phyloP scores from a whole-genome alignment of 345 rosid genomes.

The Noccaea bulbosa region DNA sequence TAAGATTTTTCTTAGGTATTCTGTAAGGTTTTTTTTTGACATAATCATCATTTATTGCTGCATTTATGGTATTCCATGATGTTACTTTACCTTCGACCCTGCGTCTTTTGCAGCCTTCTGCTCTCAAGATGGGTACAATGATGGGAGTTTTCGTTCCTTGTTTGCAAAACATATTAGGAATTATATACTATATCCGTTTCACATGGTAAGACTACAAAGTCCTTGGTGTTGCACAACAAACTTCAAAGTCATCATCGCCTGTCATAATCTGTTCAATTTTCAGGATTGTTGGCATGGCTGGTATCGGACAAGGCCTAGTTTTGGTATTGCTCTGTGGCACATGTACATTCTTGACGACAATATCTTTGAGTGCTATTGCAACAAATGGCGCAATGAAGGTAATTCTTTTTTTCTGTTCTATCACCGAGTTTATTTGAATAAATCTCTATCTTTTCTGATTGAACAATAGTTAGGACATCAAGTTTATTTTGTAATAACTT shows the following conservation, averaged over 20 bases:
- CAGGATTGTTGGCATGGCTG: constrained; percentile 99
- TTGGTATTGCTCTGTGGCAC: constrained; percentile 88
- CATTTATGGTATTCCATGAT: constrained; percentile 30
- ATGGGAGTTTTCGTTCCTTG: constrained; percentile 99
- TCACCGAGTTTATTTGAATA: constrained; percentile 5
- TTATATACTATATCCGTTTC: constrained; percentile 97
- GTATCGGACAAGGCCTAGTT: constrained; percentile 77
- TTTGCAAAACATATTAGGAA: constrained; percentile 97
- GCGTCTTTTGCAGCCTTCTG: constrained; percentile 66
- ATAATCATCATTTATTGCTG: constrained; percentile 13
- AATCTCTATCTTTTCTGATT: constrained; percentile 3
- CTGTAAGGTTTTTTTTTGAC: constrained; percentile 15
- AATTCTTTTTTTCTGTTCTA: constrained; percentile 19
- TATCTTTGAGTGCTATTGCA: constrained; percentile 98
- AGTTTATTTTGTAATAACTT: constrained; percentile 8
- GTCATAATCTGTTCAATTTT: constrained; percentile 44
- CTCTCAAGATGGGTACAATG: constrained; percentile 86
- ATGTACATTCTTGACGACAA: constrained; percentile 91
- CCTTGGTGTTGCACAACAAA: constrained; percentile 31
- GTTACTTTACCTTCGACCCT: constrained; percentile 40
- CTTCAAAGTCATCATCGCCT: constrained; percentile 29
- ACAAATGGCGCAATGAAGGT: constrained; percentile 99
- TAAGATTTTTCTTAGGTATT: constrained; percentile 13
- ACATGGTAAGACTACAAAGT: constrained; percentile 66
- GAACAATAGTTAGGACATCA: constrained; percentile 18